Evolutionary conservation across 2,329 filamentous ascomycete species (phyloP).

Genomic region (Alternaria atra): DNA sequence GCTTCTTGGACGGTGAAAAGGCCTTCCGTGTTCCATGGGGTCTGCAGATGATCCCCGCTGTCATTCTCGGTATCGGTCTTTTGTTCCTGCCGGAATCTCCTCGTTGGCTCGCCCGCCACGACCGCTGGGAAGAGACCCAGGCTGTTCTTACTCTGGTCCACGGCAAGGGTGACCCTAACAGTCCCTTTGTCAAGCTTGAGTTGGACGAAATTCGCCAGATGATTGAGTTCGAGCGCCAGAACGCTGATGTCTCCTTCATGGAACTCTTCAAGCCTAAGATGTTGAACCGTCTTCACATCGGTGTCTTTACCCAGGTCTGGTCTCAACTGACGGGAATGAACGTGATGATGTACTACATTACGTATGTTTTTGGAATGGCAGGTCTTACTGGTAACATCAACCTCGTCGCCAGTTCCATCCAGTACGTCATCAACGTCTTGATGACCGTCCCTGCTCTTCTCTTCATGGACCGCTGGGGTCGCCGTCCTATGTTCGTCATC

Average conservation of each 20-base stretch:
- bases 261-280: constrained; percentile 78
- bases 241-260: constrained; percentile 73
- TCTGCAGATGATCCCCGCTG: constrained; percentile 50
- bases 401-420: constrained; percentile 72
- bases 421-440: constrained; percentile 80
- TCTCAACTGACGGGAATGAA: constrained; percentile 81
- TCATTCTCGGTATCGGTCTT: constrained; percentile 57
- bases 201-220: constrained; percentile 76
- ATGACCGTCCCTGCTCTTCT: constrained; percentile 81
- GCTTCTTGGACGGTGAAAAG: constrained; percentile 40
- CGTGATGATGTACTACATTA: constrained; percentile 65
- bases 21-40: constrained; percentile 52
- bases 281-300: constrained; percentile 76
- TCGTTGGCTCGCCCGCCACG: constrained; percentile 57
- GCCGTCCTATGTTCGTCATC: constrained; percentile 71
- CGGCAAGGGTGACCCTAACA: constrained; percentile 67
- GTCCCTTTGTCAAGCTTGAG: constrained; percentile 73
- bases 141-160: constrained; percentile 55
- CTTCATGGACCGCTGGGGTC: constrained; percentile 79
- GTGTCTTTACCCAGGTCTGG: constrained; percentile 78
- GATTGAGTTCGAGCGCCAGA: constrained; percentile 75
- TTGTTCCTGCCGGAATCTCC: constrained; percentile 60
- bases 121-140: constrained; percentile 56
- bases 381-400: constrained; percentile 67
- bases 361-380: constrained; percentile 76